Evolutionary conservation across 116 monocot genomes (phyloP).

Genomic region (Zostera marina): DNA sequence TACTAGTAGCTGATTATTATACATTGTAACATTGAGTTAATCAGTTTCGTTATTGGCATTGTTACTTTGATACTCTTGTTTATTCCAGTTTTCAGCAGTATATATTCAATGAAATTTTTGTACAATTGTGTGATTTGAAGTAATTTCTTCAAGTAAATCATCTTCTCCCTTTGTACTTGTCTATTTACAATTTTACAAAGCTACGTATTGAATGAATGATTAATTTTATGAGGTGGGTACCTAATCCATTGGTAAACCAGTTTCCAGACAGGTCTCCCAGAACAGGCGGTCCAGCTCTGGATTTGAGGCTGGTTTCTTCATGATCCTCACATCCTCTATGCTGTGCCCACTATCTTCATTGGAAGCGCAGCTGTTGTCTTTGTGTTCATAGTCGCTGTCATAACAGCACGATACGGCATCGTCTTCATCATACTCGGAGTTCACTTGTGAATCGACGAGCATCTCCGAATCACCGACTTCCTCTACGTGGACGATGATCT

Average conservation of each 20-base stretch:
- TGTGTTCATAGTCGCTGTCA: background rate
- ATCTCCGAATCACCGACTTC: background rate
- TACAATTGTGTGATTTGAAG: too few species aligned
- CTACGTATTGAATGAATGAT: too few species aligned
- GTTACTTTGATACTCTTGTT: background rate
- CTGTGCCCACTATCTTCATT: background rate
- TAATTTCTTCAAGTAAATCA: too few species aligned
- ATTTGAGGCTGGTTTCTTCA: background rate
- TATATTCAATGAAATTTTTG: too few species aligned
- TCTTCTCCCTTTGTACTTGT: too few species aligned
- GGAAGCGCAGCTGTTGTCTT: background rate
- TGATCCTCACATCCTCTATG: background rate
- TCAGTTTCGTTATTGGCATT: background rate
- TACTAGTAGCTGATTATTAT: background rate
- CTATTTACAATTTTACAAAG: too few species aligned
- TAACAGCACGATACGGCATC: constrained; percentile 5
- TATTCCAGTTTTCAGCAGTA: too few species aligned
- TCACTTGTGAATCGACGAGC: background rate
- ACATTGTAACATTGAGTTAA: background rate
- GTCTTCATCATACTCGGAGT: background rate
- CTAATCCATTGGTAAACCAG: constrained; percentile 7
- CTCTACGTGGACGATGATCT: too few species aligned
- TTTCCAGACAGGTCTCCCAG: constrained; percentile 11
- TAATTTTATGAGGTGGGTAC: background rate
- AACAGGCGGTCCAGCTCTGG: constrained; percentile 9